Conservation (phyloP, 176 grass and related monocot genomes). For the Phoenix roebelenii region DNA sequence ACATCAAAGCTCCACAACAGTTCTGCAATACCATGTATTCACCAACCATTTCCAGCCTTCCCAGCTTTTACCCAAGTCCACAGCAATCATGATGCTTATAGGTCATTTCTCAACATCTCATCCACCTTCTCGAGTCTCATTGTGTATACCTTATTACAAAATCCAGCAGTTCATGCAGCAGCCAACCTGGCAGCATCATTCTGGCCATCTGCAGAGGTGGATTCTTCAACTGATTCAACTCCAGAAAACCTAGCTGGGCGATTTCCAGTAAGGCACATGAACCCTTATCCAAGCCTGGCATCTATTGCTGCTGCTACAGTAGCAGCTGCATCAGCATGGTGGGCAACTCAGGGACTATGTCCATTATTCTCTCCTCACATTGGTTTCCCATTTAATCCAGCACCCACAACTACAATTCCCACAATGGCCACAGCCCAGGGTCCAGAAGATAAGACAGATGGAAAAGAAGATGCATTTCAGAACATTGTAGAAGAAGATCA, state of each 20-base stretch:
- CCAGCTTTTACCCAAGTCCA: not conserved
- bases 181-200: conserved; percentile 12
- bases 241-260: not conserved
- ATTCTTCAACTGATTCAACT: not conserved
- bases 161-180: conserved; percentile 21
- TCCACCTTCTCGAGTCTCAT: conserved; percentile 16
- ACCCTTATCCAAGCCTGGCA: not conserved
- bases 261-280: not conserved
- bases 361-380: not conserved
- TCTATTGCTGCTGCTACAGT: conserved; percentile 15
- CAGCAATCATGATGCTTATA: not conserved
- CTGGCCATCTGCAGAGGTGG: not conserved
- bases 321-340: conserved; percentile 20
- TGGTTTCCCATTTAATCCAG: not conserved
- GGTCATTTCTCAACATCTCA: conserved; percentile 1
- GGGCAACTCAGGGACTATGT: conserved; percentile 5
- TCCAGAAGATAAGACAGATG: not conserved
- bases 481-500: not conserved
- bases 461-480: not conserved
- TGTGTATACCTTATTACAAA: conserved; percentile 10
- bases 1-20: not conserved
- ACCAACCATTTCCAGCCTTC: conserved; percentile 9
- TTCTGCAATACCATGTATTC: not conserved
- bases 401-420: not conserved
- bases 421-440: not conserved